Evolutionary conservation across 306 rosid genomes (phyloP).

Genomic region (Medicago arabica): DNA sequence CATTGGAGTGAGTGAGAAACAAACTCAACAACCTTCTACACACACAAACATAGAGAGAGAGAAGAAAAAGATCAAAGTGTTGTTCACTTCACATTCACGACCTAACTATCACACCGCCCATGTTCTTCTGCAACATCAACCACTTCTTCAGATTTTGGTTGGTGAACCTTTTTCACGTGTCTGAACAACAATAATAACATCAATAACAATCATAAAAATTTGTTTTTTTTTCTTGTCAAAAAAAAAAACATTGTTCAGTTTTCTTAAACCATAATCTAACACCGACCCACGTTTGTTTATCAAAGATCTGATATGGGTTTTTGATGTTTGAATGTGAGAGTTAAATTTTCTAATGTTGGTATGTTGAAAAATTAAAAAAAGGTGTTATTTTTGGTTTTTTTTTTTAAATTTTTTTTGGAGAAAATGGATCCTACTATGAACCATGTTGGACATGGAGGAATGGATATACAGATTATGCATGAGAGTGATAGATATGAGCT

Average conservation of each 20-base stretch:
- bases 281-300: constrained; percentile 48
- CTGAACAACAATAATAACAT: neutral
- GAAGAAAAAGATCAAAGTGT: neutral
- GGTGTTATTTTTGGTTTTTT: constrained; percentile 3
- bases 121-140: constrained; percentile 47
- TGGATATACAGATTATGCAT: constrained; percentile 91
- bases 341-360: constrained; percentile 26
- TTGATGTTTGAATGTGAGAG: constrained; percentile 38
- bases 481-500: constrained; percentile 92
- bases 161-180: constrained; percentile 75
- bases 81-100: constrained; percentile 55
- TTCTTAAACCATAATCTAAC: neutral
- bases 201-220: constrained; percentile 4
- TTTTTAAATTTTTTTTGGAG: neutral
- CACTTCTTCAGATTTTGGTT: constrained; percentile 37
- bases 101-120: constrained; percentile 41
- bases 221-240: neutral
- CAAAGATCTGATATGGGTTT: constrained; percentile 48
- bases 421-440: constrained; percentile 67
- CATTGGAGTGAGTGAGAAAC: constrained; percentile 31
- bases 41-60: neutral
- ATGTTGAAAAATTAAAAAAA: constrained; percentile 29
- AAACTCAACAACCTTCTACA: neutral
- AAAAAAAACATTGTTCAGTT: too few relatives aligned
- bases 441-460: constrained; percentile 74